A percentile compares a stretch with the other conserved stretches of the same genome.
Conservation (phyloP, 1,139 yeast species). For the Debaryomyces sp. region DNA sequence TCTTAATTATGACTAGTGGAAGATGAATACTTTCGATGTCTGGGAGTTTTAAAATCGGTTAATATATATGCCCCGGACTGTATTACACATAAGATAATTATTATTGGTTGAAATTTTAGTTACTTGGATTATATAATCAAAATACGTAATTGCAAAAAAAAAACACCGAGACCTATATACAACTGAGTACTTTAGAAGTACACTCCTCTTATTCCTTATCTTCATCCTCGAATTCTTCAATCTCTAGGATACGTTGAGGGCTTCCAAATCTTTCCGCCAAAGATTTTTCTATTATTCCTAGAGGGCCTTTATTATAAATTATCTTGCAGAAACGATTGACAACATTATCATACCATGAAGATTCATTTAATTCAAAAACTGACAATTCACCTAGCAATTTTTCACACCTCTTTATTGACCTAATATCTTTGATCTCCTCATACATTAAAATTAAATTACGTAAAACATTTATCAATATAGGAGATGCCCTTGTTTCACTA, state of each 20-base stretch:
- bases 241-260: slow-evolving; percentile 33
- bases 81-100: slow-evolving; percentile 13
- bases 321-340: slow-evolving; percentile 41
- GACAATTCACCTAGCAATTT: slow-evolving; percentile 24
- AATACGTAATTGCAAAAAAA: background rate
- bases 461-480: slow-evolving; percentile 35
- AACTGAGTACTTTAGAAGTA: background rate
- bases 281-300: slow-evolving; percentile 47
- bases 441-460: slow-evolving; percentile 39
- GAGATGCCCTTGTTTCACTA: slow-evolving; percentile 30
- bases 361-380: slow-evolving; percentile 24
- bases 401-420: slow-evolving; percentile 31
- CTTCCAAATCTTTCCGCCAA: slow-evolving; percentile 44
- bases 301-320: slow-evolving; percentile 45
- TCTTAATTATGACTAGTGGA: background rate
- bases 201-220: slow-evolving; percentile 30
- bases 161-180: background rate
- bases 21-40: background rate
- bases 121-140: slow-evolving; percentile 11
- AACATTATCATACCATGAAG: slow-evolving; percentile 39
- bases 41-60: background rate
- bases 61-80: slow-evolving; percentile 10
- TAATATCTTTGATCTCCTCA: slow-evolving; percentile 25
- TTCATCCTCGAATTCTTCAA: slow-evolving; percentile 49
- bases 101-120: slow-evolving; percentile 10